phyloP scores from a whole-genome alignment of 2,329 filamentous ascomycete genomes.

The Lasiodiplodia citricola region DNA sequence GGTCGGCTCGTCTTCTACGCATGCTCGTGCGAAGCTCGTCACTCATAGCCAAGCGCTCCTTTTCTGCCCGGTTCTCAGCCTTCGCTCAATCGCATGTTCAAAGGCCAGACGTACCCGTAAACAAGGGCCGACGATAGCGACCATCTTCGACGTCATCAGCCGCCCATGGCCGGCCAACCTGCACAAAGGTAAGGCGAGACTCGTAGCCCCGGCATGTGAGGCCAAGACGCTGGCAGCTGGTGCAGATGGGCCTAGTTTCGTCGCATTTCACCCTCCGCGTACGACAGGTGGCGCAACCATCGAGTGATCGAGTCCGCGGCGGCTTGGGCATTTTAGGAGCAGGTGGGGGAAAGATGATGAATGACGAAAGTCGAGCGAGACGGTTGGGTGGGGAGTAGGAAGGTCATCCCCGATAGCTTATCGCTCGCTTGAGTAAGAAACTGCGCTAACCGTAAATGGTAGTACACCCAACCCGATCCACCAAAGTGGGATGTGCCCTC shows the following conservation, averaged over 20 bases:
- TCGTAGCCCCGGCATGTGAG: conserved; percentile 27
- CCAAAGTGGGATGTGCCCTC: not conserved
- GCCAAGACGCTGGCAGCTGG: conserved; percentile 25
- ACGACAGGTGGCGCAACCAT: conserved; percentile 29
- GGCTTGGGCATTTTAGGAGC: not conserved
- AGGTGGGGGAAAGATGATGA: not conserved
- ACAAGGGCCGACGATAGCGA: conserved; percentile 27
- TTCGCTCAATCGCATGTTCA: not conserved
- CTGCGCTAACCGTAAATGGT: not conserved
- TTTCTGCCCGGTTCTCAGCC: conserved; percentile 1
- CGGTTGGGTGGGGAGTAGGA: not conserved
- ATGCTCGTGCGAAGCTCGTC: conserved; percentile 2
- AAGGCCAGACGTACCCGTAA: conserved; percentile 21
- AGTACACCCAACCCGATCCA: not conserved
- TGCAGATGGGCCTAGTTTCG: conserved; percentile 26
- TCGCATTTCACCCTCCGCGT: conserved; percentile 29
- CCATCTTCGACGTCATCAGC: conserved; percentile 4
- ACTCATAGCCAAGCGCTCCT: conserved; percentile 5
- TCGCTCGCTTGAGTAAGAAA: not conserved
- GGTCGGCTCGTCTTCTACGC: not conserved
- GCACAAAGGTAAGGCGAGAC: conserved; percentile 25
- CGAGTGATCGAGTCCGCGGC: conserved; percentile 28
- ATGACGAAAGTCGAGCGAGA: not conserved
- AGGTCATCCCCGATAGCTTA: not conserved
- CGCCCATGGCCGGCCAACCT: conserved; percentile 7